phyloP scores from a whole-genome alignment of 1,284 basidiomycete species.

The Pseudozyma sp. region DNA sequence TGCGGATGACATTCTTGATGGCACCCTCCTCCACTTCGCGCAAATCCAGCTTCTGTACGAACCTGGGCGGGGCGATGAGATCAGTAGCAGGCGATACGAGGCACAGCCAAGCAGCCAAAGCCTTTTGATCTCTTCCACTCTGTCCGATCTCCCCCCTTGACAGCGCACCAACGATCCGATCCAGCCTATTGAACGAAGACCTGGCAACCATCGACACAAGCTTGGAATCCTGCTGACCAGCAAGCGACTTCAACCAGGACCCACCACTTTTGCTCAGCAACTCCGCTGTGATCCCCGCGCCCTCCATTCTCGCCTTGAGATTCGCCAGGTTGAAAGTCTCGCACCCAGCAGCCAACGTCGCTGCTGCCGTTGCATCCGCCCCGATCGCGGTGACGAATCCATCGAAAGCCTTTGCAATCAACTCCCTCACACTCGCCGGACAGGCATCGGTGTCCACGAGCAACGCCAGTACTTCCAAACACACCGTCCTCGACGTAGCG shows the following conservation, averaged over 20 bases:
- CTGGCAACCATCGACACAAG: slow-evolving; percentile 3
- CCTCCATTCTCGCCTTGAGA: slow-evolving; percentile 35
- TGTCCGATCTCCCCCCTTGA: neutral
- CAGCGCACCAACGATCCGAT: neutral
- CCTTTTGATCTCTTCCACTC: slow-evolving; percentile 19
- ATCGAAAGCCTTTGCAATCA: slow-evolving; percentile 19
- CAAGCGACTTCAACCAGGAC: slow-evolving; percentile 13
- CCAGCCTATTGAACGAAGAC: neutral
- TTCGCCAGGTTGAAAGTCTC: slow-evolving; percentile 30
- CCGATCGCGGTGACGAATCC: slow-evolving; percentile 17
- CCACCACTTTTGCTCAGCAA: slow-evolving; percentile 9
- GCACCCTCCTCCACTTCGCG: slow-evolving; percentile 1
- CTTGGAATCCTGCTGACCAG: neutral
- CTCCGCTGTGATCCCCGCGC: slow-evolving; percentile 12
- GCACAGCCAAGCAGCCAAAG: slow-evolving; percentile 18
- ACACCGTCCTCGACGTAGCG: slow-evolving; percentile 27
- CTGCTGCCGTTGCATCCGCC: neutral
- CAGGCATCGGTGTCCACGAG: slow-evolving; percentile 39
- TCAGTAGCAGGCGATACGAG: slow-evolving; percentile 4
- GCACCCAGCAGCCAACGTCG: slow-evolving; percentile 13
- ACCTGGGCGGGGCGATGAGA: slow-evolving; percentile 1
- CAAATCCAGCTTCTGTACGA: slow-evolving; percentile 16
- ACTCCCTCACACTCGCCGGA: slow-evolving; percentile 21
- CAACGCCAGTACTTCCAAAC: slow-evolving; percentile 36
- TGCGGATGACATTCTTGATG: slow-evolving; percentile 11